Base-by-base conservation (phyloP, 371 early-diverging fungal species). In the Mucor mucedo region DNA sequence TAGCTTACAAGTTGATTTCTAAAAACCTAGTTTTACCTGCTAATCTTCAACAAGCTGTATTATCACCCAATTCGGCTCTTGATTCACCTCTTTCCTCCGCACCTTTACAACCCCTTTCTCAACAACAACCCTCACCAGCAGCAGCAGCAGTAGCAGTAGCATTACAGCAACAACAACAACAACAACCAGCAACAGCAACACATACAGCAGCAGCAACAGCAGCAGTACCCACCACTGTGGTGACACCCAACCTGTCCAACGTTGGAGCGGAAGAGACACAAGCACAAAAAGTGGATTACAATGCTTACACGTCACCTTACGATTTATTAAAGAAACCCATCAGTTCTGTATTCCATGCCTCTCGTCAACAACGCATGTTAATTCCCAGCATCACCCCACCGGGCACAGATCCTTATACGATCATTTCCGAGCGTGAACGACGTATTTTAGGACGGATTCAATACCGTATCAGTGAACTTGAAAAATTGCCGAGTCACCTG, bases 1-100 rank as follows among this genome's bases (percentile, higher is more conserved):
- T 86, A 30, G 92, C 94, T 42, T 95, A 86, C 76, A 89, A 91
- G 52, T 75, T 90, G 16, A 88, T 95, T 39, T 84, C 93, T n/a
- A 83, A 86, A 65, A 93, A 92, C 70, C 73, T 91, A 80, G 87
- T 90, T 10, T 73, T 96, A 14, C 94, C 95, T 27, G 76, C 84
- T 9, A 73, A 84, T 58, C 69, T 95, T 38, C 91, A 89, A 69
- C 81, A 87, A 69, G 84, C 85, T 40, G 83, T 94, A n/a, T 89
- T 92, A 39, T 78, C 88, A 44, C 68, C 71, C 21, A 42, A 21
- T 42, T 53, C 61, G 44, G 48, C 62, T 7, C 30, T 49, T 10
- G 21, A 42, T 21, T 48, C 47, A 49, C 47, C 47, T 21, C 9
- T 47, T 38, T 32, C 40, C 10, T 35, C 35, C 4, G 35, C 35